Evolutionary conservation across 306 rosid species (phyloP), one percentile per base, ranked within the genome.

Genomic region (Astragalus glycyphyllos): DNA sequence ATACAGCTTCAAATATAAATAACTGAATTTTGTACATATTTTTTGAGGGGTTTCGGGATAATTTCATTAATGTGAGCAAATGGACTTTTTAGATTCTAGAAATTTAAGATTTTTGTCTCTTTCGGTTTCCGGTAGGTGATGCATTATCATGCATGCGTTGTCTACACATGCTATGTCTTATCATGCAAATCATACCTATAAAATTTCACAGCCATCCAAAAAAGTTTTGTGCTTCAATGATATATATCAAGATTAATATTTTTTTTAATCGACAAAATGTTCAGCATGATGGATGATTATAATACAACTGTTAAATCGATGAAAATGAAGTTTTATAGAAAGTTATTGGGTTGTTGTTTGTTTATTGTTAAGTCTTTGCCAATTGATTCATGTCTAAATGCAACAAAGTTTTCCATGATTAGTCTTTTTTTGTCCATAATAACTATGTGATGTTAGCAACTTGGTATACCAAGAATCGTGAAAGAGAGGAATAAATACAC

Each of bases 1-100:
- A 41, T 53, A 34, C 40, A 68, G 41, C 73, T 38, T 53, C 40
- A 37, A 50, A 37, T 16, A 68, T 35, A 16, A 50, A 50, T 15
- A 8, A 10, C 6, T 31, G 42, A 17, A 38, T 37, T 68, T 69
- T 5, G 5, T 23, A 5, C n/a, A 9, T 68, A 37, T 38, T 69
- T 10, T 42, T 17, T n/a, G 34, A 66, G 46, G 11, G 26, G 1
- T 50, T 68, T 40, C 14, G 10, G 40, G 34, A 29, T 1, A 68
- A 50, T 38, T 67, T 49, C 49, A 63, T 63, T 20, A 38, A 53
- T 42, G 69, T 16, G 53, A 16, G 53, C 3, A 16, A n/a, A 20
- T 7, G 53, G 53, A 12, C 13, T 6, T 63, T 20, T 11, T 29
- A 13, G 7, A 42, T 42, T 63, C 53, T 63, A 11, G 69, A 42